Percentiles rank a stretch among this genome's conserved stretches.
Conservation (phyloP, 2,329 filamentous ascomycete species). For the Plectosphaerella sp. region DNA sequence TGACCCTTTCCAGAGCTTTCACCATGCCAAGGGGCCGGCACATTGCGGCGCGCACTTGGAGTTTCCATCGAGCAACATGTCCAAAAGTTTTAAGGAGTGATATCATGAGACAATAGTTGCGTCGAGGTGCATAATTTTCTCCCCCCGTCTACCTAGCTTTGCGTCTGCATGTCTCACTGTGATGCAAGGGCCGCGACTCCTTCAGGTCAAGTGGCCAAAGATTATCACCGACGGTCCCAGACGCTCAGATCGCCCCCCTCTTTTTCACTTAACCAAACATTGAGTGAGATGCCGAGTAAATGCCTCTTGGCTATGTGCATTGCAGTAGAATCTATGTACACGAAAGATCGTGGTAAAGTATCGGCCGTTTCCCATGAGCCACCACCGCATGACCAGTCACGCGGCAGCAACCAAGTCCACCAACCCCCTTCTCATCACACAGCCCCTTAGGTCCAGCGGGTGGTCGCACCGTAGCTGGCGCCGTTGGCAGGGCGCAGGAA, state of each 20-base stretch:
- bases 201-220: not conserved
- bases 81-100: too few species aligned
- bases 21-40: too few species aligned
- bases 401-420: not conserved
- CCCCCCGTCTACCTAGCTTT: too few species aligned
- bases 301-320: not conserved
- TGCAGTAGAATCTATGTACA: not conserved
- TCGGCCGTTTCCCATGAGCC: not conserved
- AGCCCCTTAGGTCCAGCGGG: slow-evolving; percentile 4
- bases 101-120: too few species aligned
- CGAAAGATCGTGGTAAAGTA: not conserved
- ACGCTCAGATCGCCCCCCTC: not conserved
- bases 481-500: slow-evolving; percentile 7
- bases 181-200: not conserved
- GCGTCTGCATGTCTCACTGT: not conserved
- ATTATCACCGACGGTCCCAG: too few species aligned
- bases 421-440: not conserved
- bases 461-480: slow-evolving; percentile 7
- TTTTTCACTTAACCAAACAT: not conserved
- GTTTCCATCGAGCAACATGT: too few species aligned
- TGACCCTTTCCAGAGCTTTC: too few species aligned
- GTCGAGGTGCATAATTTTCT: too few species aligned
- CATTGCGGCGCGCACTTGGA: too few species aligned
- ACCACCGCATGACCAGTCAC: not conserved
- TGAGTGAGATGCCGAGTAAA: not conserved